Conservation (phyloP, 2,329 filamentous ascomycete species). For the Chrysoporthe cubensis region DNA sequence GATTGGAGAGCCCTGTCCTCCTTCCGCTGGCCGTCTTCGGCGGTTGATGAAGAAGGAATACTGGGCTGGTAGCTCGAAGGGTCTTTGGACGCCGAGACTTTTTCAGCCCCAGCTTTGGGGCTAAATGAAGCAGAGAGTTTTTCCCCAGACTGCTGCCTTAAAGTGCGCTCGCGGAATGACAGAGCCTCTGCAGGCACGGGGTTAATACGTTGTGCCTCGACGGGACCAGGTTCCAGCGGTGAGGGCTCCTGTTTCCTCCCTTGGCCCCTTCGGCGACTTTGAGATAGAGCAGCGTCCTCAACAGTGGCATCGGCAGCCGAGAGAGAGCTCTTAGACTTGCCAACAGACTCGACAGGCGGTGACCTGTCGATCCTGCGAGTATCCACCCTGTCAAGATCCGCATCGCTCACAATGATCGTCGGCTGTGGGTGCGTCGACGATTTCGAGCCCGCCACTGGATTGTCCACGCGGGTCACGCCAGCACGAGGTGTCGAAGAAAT, state of each 20-base stretch:
- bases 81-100: not conserved
- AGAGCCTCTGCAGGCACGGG: not conserved
- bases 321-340: not conserved
- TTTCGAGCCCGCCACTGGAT: not conserved
- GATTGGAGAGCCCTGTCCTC: not conserved
- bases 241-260: not conserved
- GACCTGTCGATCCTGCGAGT: not conserved
- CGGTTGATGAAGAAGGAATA: not conserved
- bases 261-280: not conserved
- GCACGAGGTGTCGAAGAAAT: no score
- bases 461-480: not conserved
- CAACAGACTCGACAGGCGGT: not conserved
- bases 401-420: not conserved
- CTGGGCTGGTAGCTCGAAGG: not conserved
- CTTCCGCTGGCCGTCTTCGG: not conserved
- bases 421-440: not conserved
- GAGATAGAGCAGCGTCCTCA: not conserved
- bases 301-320: not conserved
- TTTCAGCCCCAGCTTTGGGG: not conserved
- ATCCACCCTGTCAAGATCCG: not conserved
- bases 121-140: not conserved
- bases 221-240: not conserved
- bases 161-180: conserved; percentile 1
- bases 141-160: not conserved
- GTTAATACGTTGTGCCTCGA: not conserved